A percentile compares a stretch with the other conserved stretches of the same genome.
These are phyloP conservation scores for Talaromyces sp. DNA, from an alignment of 2,329 filamentous ascomycete species.

Conservation along the genomic window DNA sequence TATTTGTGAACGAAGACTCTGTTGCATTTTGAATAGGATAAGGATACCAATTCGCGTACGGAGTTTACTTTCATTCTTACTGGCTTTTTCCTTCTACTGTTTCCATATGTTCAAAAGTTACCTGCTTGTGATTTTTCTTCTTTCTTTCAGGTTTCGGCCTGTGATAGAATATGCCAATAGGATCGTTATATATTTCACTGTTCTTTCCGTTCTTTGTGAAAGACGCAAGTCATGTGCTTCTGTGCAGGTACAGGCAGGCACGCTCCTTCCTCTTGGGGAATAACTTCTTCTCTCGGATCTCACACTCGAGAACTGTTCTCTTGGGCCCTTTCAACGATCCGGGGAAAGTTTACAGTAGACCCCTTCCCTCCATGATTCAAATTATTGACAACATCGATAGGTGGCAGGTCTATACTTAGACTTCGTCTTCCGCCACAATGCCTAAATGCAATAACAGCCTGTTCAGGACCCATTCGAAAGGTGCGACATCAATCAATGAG, in stretches of 20 bases:
- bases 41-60: constrained; percentile 30
- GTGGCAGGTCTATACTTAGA: neutral
- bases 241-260: neutral
- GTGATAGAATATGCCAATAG: constrained; percentile 9
- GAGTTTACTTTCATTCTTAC: constrained; percentile 17
- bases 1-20: constrained; percentile 27
- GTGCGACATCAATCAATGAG: constrained; percentile 24
- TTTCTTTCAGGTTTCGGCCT: neutral
- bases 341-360: neutral
- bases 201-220: neutral
- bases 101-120: constrained; percentile 17
- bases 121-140: neutral
- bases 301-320: neutral
- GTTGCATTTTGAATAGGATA: constrained; percentile 31
- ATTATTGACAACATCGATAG: neutral
- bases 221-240: neutral
- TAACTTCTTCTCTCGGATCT: neutral
- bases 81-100: constrained; percentile 18
- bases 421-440: neutral
- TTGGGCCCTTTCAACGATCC: neutral
- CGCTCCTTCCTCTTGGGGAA: neutral
- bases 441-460: constrained; percentile 22
- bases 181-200: constrained; percentile 14
- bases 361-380: neutral
- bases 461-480: constrained; percentile 27